Base-by-base conservation (phyloP, 2,329 filamentous ascomycete genomes). In the Bipolaris zeicola region DNA sequence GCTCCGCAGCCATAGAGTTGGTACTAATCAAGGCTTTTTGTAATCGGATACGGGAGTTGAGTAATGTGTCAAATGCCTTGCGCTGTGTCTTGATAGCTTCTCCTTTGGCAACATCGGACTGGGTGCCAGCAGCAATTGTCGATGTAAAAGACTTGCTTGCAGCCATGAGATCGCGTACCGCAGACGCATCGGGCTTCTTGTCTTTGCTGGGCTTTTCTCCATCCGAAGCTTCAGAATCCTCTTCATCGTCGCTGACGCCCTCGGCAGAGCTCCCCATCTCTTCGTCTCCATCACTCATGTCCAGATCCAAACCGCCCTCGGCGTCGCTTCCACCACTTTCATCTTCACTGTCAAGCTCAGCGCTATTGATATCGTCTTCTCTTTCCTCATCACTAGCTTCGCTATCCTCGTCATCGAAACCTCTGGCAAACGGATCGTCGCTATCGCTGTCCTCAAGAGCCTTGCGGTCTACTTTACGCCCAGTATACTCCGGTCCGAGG, bases 31-130 rank as follows among this genome's bases (percentile, higher is more conserved):
- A 79, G 1, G 91, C 92, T 76, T 97, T 98, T 75, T 99, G 96
- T 16, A 99, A 79, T 58, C 94, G 90, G 70, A 99, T 97, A 18
- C 95, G 88, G 13, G 92, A 85, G 77, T 96, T 96, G 31, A 99
- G 83, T 0, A 98, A 85, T 0, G 90, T 86, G 66, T 98, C 94
- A 70, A 96, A 99, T 0, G 89, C 87, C 60, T 88, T 89, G 49
- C 92, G 87, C 77, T 99, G 95, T 55, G 87, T 82, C 67, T 92
- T 94, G 36, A 99, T 91, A 0, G 94, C 94, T 52, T 85, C 79
- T 11, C 95, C 95, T 76, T 98, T 98, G 39, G 88, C 86, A 4
- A 89, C 87, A 72, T 98, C 95, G 50, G 86, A 86, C 69, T 89
- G 87, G 50, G 87, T 87, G 1, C 89, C 88, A 69, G 88, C 82